Conservation (phyloP, 2,329 filamentous ascomycete species). For the Verticillium nubilum region DNA sequence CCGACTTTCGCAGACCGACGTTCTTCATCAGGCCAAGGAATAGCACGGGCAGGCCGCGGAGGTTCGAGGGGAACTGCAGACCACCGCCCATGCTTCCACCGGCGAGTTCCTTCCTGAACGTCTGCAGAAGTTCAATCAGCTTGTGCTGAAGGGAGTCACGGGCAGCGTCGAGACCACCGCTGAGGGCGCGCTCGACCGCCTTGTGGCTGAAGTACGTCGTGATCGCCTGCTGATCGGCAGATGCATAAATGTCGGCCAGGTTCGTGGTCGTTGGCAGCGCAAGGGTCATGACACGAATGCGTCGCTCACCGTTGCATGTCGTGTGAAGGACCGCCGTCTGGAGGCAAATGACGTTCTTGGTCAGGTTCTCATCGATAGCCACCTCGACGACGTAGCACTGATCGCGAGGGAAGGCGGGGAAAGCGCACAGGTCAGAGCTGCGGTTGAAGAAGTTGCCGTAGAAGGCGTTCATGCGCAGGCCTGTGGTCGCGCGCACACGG, state of each 20-base stretch:
- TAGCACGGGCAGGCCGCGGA: conserved; percentile 80
- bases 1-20: conserved; percentile 85
- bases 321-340: conserved; percentile 95
- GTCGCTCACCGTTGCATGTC: conserved; percentile 92
- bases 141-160: conserved; percentile 88
- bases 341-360: conserved; percentile 86
- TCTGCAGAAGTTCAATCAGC: conserved; percentile 85
- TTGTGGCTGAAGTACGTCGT: conserved; percentile 96
- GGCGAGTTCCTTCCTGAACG: conserved; percentile 93
- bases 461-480: conserved; percentile 93
- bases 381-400: conserved; percentile 98
- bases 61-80: conserved; percentile 88
- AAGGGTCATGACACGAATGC: conserved; percentile 90
- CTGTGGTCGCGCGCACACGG: conserved; percentile 89
- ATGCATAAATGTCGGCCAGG: conserved; percentile 87
- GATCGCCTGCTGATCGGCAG: conserved; percentile 89
- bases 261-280: conserved; percentile 89
- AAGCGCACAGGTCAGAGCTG: conserved; percentile 94
- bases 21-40: conserved; percentile 97
- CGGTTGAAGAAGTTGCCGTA: conserved; percentile 99
- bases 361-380: conserved; percentile 90
- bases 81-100: conserved; percentile 94
- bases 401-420: conserved; percentile 95
- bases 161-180: conserved; percentile 82
- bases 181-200: conserved; percentile 84